These are phyloP conservation scores for Colletotrichum eleusines DNA, from an alignment of 2,329 filamentous ascomycete genomes.

Conservation along the genomic window DNA sequence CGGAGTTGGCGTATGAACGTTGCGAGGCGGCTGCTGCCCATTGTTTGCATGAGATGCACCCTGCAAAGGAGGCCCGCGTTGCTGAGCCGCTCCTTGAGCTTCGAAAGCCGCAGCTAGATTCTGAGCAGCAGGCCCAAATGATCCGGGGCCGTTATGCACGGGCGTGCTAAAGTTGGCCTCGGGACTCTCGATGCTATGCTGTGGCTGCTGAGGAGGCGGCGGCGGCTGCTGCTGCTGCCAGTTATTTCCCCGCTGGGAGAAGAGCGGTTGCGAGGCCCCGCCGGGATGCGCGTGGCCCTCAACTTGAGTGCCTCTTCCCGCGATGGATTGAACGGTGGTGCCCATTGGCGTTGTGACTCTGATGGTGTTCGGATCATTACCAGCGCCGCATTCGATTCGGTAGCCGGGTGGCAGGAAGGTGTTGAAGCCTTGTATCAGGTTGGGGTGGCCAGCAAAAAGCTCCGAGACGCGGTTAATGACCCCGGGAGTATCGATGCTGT, in stretches of 20 bases:
- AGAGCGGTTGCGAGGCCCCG: conserved; percentile 57
- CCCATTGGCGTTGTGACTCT: conserved; percentile 97
- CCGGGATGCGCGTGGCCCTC: conserved; percentile 56
- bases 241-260: conserved; percentile 62
- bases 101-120: conserved; percentile 46
- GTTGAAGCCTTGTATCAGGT: conserved; percentile 97
- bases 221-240: conserved; percentile 59
- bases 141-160: conserved; percentile 61
- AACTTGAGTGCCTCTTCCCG: conserved; percentile 60
- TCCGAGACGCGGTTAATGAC: conserved; percentile 97
- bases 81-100: conserved; percentile 48
- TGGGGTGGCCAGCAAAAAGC: conserved; percentile 94
- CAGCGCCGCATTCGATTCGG: conserved; percentile 93
- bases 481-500: conserved; percentile 92
- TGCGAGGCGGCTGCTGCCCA: conserved; percentile 62
- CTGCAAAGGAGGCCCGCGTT: conserved; percentile 49
- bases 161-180: conserved; percentile 73
- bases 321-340: conserved; percentile 93
- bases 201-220: conserved; percentile 56
- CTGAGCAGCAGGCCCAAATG: conserved; percentile 59
- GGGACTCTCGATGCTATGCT: conserved; percentile 72
- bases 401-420: conserved; percentile 97
- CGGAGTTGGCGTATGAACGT: conserved; percentile 71
- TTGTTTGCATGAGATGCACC: conserved; percentile 53
- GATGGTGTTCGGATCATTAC: conserved; percentile 95